phyloP scores from a whole-genome alignment of 2,329 filamentous ascomycete species.

The Xylaria sp. region DNA sequence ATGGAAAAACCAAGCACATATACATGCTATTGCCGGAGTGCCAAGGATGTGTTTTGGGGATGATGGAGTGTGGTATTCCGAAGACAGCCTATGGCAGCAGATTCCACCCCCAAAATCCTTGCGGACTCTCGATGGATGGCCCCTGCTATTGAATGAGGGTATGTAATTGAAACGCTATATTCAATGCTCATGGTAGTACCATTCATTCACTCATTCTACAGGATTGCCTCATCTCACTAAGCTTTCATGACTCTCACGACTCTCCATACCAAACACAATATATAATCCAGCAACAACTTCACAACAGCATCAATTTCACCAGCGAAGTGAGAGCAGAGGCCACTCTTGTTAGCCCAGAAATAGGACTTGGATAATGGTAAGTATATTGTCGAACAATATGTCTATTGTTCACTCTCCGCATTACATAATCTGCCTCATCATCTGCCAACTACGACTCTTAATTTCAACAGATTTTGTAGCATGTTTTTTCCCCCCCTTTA shows the following conservation, averaged over 20 bases:
- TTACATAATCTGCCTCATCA: no score
- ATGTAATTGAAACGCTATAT: background rate
- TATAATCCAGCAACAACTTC: background rate
- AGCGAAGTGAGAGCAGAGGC: background rate
- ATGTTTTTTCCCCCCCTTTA: background rate
- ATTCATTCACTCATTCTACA: no score
- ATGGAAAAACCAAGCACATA: conserved; percentile 31
- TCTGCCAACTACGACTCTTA: background rate
- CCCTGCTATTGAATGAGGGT: background rate
- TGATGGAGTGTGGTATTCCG: conserved; percentile 37
- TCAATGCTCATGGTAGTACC: no score
- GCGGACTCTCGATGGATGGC: background rate
- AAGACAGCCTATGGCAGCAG: conserved; percentile 3
- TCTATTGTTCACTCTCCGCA: no score
- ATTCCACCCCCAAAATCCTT: conserved; percentile 4
- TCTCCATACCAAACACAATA: background rate
- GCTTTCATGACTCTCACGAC: no score
- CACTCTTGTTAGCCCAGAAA: background rate
- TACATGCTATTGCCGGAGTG: conserved; percentile 5
- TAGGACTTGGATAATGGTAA: background rate
- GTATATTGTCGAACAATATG: no score
- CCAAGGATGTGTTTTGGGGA: conserved; percentile 27
- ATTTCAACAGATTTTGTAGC: background rate
- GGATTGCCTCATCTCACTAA: background rate
- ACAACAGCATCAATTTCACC: background rate